A percentile compares a stretch with the other conserved stretches of the same genome.
Evolutionary conservation across 2,329 filamentous ascomycete species (phyloP).

Genomic region (Calonectria crousiana): DNA sequence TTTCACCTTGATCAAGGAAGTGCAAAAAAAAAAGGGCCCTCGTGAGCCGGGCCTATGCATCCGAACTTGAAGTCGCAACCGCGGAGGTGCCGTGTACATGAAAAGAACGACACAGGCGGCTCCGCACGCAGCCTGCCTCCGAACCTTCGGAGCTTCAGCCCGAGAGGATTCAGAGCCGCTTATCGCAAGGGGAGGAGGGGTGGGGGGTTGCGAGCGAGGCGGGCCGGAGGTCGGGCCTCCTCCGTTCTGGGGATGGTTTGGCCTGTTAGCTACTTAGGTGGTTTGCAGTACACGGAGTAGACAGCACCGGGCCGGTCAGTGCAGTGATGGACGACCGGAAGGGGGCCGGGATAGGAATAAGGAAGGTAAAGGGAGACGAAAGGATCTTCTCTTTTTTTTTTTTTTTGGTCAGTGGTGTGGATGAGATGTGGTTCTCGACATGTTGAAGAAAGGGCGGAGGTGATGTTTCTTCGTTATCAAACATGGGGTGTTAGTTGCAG

Average conservation of each 20-base stretch:
- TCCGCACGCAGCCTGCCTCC: not conserved
- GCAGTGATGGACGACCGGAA: conserved; percentile 11
- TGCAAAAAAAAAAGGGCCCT: not conserved
- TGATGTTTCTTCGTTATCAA: too few species aligned
- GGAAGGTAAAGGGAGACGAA: not conserved
- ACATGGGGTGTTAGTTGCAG: not conserved
- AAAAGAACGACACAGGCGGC: not conserved
- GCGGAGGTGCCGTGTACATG: conserved; percentile 19
- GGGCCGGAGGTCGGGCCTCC: conserved; percentile 4
- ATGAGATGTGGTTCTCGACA: not conserved
- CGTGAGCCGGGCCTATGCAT: not conserved
- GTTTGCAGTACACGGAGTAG: not conserved
- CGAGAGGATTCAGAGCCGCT: not conserved
- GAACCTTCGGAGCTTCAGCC: conserved; percentile 7
- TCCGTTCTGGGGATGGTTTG: conserved; percentile 17
- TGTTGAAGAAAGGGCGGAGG: not conserved
- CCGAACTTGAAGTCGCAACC: not conserved
- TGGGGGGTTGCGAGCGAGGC: not conserved
- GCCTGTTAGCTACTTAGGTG: conserved; percentile 1
- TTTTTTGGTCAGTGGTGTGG: not conserved
- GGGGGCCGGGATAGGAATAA: not conserved
- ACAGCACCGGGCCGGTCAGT: conserved; percentile 21
- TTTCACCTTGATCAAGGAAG: not conserved
- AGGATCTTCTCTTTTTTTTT: not conserved
- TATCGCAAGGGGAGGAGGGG: not conserved